Base-by-base conservation (phyloP, 1,139 yeast species). In the Maudiozyma humilis region DNA sequence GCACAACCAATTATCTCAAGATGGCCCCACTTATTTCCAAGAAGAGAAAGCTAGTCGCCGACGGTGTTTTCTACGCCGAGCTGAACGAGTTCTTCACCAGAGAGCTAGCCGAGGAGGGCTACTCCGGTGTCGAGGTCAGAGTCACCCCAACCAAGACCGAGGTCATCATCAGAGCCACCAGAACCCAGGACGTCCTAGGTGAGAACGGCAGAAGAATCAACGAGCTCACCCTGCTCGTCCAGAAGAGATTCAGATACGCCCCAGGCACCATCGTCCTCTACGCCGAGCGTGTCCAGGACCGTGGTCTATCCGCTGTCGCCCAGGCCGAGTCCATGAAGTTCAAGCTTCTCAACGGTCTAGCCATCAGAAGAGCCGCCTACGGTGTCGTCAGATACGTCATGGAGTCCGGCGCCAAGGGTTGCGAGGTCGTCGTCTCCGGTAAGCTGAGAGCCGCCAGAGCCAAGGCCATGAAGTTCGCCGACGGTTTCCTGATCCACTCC, bases 371-470 rank as follows among this genome's bases (percentile, higher is more conserved):
- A 80, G 98, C 98, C 66, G 97, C 97, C 66, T 91, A 91, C 86
- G 97, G 98, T 87, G 97, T 93, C 66, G 94, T 93, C 76, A 89
- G 98, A 82, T 88, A 82, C 81, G 96, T 94, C 68, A 93, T 91
- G 96, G 97, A 89, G 75, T 88, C 97, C 60, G 98, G 98, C 76
- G 99, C 98, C 70, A 93, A 93, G 86, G 99, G 99, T 88, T 96
- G 93, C 68, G 97, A 91, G 78, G 97, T 89, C 72, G 96, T 91
- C 65, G 86, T 89, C 70, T 87, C 96, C 62, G 98, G 98, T 83
- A 91, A 91, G 79, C 84, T 93, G 73, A 87, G 96, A 81, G 98
- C 96, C 76, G 98, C 98, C 67, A 89, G 98, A 82, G 98, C 99
- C 69, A 91, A 91, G 85, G 84, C 97, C 67, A 94, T 91, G 94